Percentiles rank a stretch among this genome's conserved stretches.
These are phyloP conservation scores for Backusella sp. DNA, from an alignment of 192 early-diverging fungal genomes.

Conservation along the genomic window DNA sequence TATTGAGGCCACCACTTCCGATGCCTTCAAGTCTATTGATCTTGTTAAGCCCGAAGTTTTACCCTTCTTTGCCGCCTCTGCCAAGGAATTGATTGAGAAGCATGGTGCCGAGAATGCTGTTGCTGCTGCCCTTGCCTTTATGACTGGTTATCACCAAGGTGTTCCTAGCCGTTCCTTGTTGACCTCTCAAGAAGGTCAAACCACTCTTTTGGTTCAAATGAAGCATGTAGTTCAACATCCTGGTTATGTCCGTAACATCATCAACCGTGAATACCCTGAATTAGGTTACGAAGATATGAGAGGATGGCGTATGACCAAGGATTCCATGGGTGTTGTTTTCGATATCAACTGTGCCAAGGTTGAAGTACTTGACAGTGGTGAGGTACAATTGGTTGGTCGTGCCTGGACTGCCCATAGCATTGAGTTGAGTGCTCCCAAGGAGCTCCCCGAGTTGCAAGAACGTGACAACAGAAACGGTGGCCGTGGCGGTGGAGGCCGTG, in stretches of 20 bases:
- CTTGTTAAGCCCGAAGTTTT: conserved; percentile 73
- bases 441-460: conserved; percentile 82
- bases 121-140: conserved; percentile 83
- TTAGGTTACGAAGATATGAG: conserved; percentile 73
- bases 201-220: conserved; percentile 77
- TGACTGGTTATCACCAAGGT: conserved; percentile 83
- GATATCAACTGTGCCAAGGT: conserved; percentile 77
- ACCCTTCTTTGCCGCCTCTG: conserved; percentile 73
- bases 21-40: conserved; percentile 70
- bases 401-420: conserved; percentile 73
- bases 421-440: conserved; percentile 63
- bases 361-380: conserved; percentile 56
- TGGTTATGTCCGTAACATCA: conserved; percentile 80
- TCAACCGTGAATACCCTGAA: conserved; percentile 68
- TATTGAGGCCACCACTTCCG: conserved; percentile 72
- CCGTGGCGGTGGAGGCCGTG: conserved; percentile 40
- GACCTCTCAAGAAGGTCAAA: conserved; percentile 75
- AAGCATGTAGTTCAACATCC: conserved; percentile 71
- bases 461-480: conserved; percentile 33
- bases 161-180: conserved; percentile 81
- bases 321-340: conserved; percentile 79
- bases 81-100: conserved; percentile 67
- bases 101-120: conserved; percentile 76
- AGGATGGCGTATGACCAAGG: conserved; percentile 83
- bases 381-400: conserved; percentile 57